Percentiles rank a stretch among this genome's conserved stretches.
These are phyloP conservation scores for Arctium lappa DNA, from an alignment of 129 eudicot genomes.

Conservation along the genomic window DNA sequence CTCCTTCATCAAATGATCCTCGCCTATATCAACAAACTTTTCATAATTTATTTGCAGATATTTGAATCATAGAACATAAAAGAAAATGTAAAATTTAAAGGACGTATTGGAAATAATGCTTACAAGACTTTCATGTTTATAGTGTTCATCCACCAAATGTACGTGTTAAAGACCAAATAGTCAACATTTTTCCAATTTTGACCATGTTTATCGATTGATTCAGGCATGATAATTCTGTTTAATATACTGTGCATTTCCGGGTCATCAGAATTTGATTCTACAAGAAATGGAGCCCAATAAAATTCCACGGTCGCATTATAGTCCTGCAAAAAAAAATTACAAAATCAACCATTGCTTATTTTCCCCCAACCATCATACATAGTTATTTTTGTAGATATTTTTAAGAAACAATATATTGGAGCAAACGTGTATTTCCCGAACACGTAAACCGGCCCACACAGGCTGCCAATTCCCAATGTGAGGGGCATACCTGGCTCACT, in stretches of 20 bases:
- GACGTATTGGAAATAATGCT: conserved; percentile 14
- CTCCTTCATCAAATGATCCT: conserved; percentile 85
- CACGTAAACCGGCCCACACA: no score
- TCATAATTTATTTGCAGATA: background rate
- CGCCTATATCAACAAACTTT: conserved; percentile 35
- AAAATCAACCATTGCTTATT: background rate
- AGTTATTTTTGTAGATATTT: no score
- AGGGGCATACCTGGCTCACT: no score
- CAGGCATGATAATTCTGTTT: conserved; percentile 84
- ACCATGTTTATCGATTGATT: conserved; percentile 71
- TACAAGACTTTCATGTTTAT: conserved; percentile 77
- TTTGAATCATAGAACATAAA: background rate
- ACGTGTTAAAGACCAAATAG: conserved; percentile 75
- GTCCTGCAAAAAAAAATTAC: conserved; percentile 41
- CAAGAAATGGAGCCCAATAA: conserved; percentile 94
- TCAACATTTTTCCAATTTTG: conserved; percentile 75
- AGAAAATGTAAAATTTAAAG: background rate
- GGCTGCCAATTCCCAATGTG: no score
- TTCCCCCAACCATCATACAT: no score
- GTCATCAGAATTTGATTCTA: conserved; percentile 90
- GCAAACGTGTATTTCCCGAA: no score
- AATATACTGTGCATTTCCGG: conserved; percentile 76
- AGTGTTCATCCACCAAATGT: conserved; percentile 99
- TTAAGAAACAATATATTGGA: no score
- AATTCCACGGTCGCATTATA: conserved; percentile 94